Evolutionary conservation across 345 rosid genomes (phyloP), one percentile per base, ranked within the genome.

Genomic region (Moricandia arvensis): DNA sequence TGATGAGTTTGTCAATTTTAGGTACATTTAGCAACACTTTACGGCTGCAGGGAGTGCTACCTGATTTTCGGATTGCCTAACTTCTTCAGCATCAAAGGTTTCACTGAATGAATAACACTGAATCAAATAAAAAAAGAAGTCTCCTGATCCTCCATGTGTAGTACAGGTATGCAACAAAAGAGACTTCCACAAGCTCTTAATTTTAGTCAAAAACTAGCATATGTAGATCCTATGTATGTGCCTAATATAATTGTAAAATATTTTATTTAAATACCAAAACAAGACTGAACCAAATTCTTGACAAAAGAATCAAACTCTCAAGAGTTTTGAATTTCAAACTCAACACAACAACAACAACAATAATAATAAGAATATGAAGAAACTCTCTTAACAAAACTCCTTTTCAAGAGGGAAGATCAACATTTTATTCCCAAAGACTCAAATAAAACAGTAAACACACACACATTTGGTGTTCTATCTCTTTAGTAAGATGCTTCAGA

Each of bases 401-500:
- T 43, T 43, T 43, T 13, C 49, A 43, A 43, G 49, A 41, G 49
- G 15, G 47, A 41, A 43, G 49, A n/a, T 43, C 16, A 73, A 63
- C 58, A 35, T 15, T 35, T 73, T 53, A 7, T 63, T 63, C 21
- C 35, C 59, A 59, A n/a, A 59, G 54, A 26, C 11, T 67, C 4
- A 66, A 57, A 65, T 57, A 35, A 66, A 45, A 68, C 6, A 29
- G 12, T 9, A 54, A n/a, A n/a, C n/a, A n/a, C n/a, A n/a, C 8
- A 30, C 51, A 76, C 59, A 57, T n/a, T 10, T 55, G 6, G 16
- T 66, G 49, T 59, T 49, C 30, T 65, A 64, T 5, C 34, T 27
- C 60, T 74, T 43, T 75, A 80, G 75, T 80, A 80, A 26, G 79
- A 69, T 35, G 75, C 68, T 16, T 74, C 71, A 63, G 93, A 87